Percentiles rank a stretch among this genome's conserved stretches.
Evolutionary conservation across 768 basidiomycete genomes (phyloP).

Genomic region (Termitomyces sp.): DNA sequence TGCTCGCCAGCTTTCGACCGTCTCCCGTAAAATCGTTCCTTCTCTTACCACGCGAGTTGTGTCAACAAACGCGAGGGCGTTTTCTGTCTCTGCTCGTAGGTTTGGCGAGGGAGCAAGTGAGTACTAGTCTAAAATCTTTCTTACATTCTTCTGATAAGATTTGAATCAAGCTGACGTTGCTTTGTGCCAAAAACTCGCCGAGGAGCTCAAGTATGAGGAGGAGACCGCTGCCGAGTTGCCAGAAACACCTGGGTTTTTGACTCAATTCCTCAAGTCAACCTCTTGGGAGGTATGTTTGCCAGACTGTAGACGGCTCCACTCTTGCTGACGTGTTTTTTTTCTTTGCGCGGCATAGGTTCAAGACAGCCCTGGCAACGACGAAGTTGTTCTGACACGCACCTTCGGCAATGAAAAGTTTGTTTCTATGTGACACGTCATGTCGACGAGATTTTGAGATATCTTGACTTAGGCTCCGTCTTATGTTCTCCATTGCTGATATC

Average conservation of each 20-base stretch:
- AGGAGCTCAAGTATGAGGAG: slow-evolving; percentile 85
- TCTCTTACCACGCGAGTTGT: slow-evolving; percentile 19
- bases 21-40: slow-evolving; percentile 23
- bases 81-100: slow-evolving; percentile 38
- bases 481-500: slow-evolving; percentile 92
- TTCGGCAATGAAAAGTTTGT: slow-evolving; percentile 89
- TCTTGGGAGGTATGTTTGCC: slow-evolving; percentile 65
- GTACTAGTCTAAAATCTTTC: not conserved
- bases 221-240: slow-evolving; percentile 38
- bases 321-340: not conserved
- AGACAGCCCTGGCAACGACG: slow-evolving; percentile 69
- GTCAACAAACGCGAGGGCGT: slow-evolving; percentile 26
- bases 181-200: slow-evolving; percentile 66
- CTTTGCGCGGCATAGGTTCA: slow-evolving; percentile 44
- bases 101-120: slow-evolving; percentile 38
- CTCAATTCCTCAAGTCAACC: slow-evolving; percentile 63
- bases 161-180: slow-evolving; percentile 56
- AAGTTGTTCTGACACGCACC: slow-evolving; percentile 72
- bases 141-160: not conserved
- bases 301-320: not conserved
- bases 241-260: slow-evolving; percentile 67
- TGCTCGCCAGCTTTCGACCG: slow-evolving; percentile 23
- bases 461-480: slow-evolving; percentile 66
- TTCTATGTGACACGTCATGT: not conserved
- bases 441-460: not conserved